phyloP scores from a whole-genome alignment of 2,329 filamentous ascomycete genomes.

The Pyrenochaeta sp. region DNA sequence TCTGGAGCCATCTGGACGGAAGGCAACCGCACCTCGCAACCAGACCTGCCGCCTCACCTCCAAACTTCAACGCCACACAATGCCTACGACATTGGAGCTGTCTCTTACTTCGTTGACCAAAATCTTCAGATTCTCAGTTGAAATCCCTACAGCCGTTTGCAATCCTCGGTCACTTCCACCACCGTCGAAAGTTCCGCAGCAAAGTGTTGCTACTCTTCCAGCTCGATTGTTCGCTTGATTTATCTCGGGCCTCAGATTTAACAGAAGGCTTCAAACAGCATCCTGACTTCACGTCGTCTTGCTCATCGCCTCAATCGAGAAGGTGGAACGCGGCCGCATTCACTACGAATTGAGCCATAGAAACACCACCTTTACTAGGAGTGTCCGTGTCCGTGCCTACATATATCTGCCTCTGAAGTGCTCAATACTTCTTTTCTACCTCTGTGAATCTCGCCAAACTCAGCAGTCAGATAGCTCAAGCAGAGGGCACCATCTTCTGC shows the following conservation, averaged over 20 bases:
- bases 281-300: constrained; percentile 9
- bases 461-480: neutral
- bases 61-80: neutral
- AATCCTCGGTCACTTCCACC: neutral
- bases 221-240: neutral
- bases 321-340: constrained; percentile 2
- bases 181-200: neutral
- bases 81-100: neutral
- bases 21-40: constrained; percentile 5
- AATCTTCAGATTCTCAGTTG: neutral
- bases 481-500: neutral
- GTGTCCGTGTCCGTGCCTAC: neutral
- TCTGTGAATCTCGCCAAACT: neutral
- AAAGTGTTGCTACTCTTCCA: neutral
- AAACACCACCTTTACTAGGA: constrained; percentile 2
- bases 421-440: neutral
- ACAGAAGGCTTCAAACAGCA: neutral
- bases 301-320: neutral
- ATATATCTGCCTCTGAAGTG: neutral
- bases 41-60: neutral
- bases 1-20: neutral
- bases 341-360: constrained; percentile 7
- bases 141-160: constrained; percentile 6
- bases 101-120: neutral
- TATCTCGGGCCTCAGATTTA: neutral